Percentiles rank a stretch among this genome's conserved stretches.
These are phyloP conservation scores for Prunus davidiana DNA, from an alignment of 306 rosid species.

Conservation along the genomic window DNA sequence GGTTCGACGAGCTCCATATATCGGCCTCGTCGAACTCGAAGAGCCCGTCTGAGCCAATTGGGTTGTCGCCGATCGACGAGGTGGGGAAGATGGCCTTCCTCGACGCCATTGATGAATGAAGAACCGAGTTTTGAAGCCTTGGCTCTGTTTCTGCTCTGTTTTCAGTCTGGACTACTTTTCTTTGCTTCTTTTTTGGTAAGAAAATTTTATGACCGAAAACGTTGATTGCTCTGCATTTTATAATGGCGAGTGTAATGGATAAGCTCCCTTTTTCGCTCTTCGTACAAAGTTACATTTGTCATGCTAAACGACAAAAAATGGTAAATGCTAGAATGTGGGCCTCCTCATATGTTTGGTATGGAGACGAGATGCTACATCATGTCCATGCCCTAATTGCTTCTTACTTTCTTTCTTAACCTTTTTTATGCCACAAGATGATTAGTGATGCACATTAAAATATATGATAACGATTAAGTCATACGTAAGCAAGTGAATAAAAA, in stretches of 20 bases:
- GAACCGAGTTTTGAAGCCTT: not conserved
- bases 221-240: slow-evolving; percentile 20
- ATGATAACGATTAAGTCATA: not conserved
- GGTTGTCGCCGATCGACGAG: slow-evolving; percentile 8
- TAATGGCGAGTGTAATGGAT: slow-evolving; percentile 34
- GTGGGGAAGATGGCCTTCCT: slow-evolving; percentile 40
- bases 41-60: slow-evolving; percentile 19
- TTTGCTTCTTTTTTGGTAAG: not conserved
- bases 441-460: not conserved
- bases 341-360: slow-evolving; percentile 26
- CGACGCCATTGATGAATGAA: slow-evolving; percentile 61
- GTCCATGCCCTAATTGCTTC: not conserved
- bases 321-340: slow-evolving; percentile 13
- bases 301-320: slow-evolving; percentile 14
- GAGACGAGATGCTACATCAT: not conserved
- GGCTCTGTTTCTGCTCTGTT: not conserved
- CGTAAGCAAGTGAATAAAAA: not conserved
- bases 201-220: not conserved
- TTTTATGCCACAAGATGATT: not conserved
- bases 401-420: not conserved
- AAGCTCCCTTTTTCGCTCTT: slow-evolving; percentile 15
- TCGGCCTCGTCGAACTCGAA: slow-evolving; percentile 70
- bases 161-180: not conserved
- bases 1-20: slow-evolving; percentile 28
- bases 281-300: slow-evolving; percentile 17